Percentiles rank a stretch among this genome's conserved stretches.
These are phyloP conservation scores for Cladosporium colombiae DNA, from an alignment of 2,329 filamentous ascomycete genomes.

Conservation along the genomic window DNA sequence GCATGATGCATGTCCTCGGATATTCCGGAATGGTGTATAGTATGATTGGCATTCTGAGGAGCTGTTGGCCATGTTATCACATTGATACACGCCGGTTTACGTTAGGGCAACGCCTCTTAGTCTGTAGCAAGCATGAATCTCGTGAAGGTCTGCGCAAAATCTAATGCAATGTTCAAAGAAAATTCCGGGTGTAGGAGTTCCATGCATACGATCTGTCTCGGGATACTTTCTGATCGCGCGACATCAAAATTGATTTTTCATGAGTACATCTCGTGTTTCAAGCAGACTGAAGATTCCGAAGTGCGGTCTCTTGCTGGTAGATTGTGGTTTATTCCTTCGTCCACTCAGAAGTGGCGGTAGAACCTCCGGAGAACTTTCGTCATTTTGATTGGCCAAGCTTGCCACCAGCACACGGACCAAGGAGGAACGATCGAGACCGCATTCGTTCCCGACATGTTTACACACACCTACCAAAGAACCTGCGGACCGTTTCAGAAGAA, in stretches of 20 bases:
- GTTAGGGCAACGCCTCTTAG: background rate
- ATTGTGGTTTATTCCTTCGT: background rate
- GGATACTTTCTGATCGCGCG: background rate
- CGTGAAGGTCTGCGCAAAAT: background rate
- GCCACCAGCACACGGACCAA: background rate
- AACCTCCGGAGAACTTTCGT: background rate
- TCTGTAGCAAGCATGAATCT: background rate
- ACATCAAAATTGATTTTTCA: background rate
- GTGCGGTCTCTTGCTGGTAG: background rate
- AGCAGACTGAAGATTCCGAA: background rate
- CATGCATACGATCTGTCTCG: background rate
- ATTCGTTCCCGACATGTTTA: background rate
- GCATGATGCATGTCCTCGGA: background rate
- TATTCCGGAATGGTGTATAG: background rate
- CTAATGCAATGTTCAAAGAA: background rate
- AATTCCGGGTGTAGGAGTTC: rapidly evolving
- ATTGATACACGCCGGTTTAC: background rate
- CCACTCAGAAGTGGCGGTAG: background rate
- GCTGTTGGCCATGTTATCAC: background rate
- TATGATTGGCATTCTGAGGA: background rate
- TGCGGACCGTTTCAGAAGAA: background rate
- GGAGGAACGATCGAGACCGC: background rate
- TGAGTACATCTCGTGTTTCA: background rate
- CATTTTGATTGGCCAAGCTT: background rate
- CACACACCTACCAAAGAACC: background rate